These are phyloP conservation scores for Ophiostoma piceae DNA, from an alignment of 2,329 filamentous ascomycete genomes.

Conservation along the genomic window DNA sequence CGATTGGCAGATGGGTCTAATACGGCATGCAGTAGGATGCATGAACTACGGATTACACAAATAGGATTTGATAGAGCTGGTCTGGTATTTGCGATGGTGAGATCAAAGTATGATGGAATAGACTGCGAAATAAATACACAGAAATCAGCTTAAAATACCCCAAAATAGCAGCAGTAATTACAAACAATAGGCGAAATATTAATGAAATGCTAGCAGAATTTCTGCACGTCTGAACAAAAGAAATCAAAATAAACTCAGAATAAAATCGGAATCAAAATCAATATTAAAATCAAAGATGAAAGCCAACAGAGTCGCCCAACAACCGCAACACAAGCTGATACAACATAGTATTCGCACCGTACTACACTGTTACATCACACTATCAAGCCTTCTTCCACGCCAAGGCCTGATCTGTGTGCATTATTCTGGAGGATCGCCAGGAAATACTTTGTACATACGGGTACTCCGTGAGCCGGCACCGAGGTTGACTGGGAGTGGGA, in stretches of 20 bases:
- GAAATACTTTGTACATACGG: not conserved
- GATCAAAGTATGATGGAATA: not conserved
- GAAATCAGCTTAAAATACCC: not conserved
- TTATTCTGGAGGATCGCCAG: not conserved
- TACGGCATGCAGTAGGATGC: not conserved
- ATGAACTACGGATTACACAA: not conserved
- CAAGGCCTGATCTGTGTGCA: not conserved
- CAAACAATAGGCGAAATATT: not conserved
- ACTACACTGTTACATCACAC: not conserved
- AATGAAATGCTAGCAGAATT: no score
- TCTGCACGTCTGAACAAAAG: no score
- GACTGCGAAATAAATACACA: not conserved
- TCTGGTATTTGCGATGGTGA: not conserved
- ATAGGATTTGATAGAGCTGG: not conserved
- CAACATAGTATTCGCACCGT: constrained; percentile 6
- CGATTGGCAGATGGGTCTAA: not conserved
- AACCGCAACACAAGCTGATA: not conserved
- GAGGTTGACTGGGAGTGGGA: not conserved
- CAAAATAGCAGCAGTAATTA: not conserved
- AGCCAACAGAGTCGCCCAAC: not conserved
- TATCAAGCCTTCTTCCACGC: not conserved
- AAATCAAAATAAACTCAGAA: no score
- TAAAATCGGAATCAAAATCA: not conserved
- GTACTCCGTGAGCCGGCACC: not conserved
- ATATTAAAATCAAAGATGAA: not conserved